phyloP scores from a whole-genome alignment of 306 rosid species.

The Clitoria ternatea region DNA sequence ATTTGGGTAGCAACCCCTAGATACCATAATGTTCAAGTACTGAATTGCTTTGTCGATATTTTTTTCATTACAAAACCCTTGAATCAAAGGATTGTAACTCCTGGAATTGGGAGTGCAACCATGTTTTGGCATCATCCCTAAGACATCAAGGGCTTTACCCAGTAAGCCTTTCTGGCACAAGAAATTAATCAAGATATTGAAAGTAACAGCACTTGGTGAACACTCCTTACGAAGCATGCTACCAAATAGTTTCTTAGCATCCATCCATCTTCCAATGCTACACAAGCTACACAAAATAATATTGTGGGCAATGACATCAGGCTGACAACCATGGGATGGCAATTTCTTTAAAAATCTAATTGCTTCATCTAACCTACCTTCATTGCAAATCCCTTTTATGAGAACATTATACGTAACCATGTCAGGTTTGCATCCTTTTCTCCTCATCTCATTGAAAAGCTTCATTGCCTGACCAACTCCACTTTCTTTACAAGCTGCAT shows the following conservation, averaged over 20 bases:
- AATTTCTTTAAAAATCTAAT: slow-evolving; percentile 54
- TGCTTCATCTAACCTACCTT: slow-evolving; percentile 78
- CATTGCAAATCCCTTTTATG: slow-evolving; percentile 52
- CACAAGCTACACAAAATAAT: slow-evolving; percentile 72
- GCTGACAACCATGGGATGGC: slow-evolving; percentile 65
- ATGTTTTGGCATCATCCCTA: slow-evolving; percentile 71
- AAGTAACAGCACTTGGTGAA: slow-evolving; percentile 74
- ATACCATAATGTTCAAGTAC: slow-evolving; percentile 69
- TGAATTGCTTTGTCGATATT: slow-evolving; percentile 65
- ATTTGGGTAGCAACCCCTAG: slow-evolving; percentile 75
- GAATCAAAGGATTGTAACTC: slow-evolving; percentile 78
- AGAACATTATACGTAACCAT: slow-evolving; percentile 80
- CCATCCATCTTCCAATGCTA: slow-evolving; percentile 80
- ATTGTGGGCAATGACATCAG: slow-evolving; percentile 71
- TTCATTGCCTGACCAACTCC: slow-evolving; percentile 84
- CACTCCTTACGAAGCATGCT: slow-evolving; percentile 71
- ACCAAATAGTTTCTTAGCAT: slow-evolving; percentile 60
- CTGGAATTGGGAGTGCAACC: slow-evolving; percentile 70
- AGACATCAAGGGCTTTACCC: slow-evolving; percentile 69
- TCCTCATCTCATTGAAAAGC: slow-evolving; percentile 72
- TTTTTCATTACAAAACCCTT: slow-evolving; percentile 67
- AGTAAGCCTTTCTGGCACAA: slow-evolving; percentile 65
- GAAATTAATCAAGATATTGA: slow-evolving; percentile 79
- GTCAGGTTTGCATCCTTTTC: slow-evolving; percentile 72
- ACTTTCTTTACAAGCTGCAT: slow-evolving; percentile 74